A percentile compares a stretch with the other conserved stretches of the same genome.
These are phyloP conservation scores for Amorphotheca resinae DNA, from an alignment of 495 filamentous ascomycete species.

Conservation along the genomic window DNA sequence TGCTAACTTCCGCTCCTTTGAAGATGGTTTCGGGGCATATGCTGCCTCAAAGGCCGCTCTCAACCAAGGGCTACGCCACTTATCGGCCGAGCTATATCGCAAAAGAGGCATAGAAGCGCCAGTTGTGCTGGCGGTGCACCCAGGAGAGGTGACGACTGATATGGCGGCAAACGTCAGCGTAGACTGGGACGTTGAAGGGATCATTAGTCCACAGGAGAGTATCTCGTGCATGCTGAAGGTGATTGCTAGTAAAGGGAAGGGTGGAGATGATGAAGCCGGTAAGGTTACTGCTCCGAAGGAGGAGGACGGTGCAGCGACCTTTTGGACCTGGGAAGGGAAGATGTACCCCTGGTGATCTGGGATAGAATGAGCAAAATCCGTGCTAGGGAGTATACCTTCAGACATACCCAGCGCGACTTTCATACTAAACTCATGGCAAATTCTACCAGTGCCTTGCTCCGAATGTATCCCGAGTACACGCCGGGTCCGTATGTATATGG, in stretches of 20 bases:
- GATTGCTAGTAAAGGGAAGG: conserved; percentile 33
- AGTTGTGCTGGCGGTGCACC: conserved; percentile 41
- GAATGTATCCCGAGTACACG: no score
- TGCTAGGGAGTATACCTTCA: background rate
- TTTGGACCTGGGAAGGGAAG: conserved; percentile 43
- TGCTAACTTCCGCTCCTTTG: conserved; percentile 33
- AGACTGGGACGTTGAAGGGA: conserved; percentile 37
- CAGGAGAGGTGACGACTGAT: conserved; percentile 42
- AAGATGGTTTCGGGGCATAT: conserved; percentile 49
- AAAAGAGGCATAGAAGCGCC: conserved; percentile 19
- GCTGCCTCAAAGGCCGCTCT: conserved; percentile 45
- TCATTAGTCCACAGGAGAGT: conserved; percentile 35
- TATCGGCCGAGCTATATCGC: conserved; percentile 39
- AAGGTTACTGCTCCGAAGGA: conserved; percentile 21
- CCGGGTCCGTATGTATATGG: no score
- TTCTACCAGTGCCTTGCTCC: no score
- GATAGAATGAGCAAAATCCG: conserved; percentile 2
- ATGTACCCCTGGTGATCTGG: conserved; percentile 25
- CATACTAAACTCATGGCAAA: no score
- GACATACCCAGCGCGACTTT: no score
- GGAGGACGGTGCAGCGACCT: conserved; percentile 33
- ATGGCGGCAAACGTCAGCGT: conserved; percentile 35
- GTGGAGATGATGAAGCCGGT: conserved; percentile 22
- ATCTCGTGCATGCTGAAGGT: conserved; percentile 38
- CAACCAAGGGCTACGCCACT: conserved; percentile 42